Percentiles rank a stretch among this genome's conserved stretches.
phyloP scores from a whole-genome alignment of 345 rosid genomes.

The Camelina hispida region DNA sequence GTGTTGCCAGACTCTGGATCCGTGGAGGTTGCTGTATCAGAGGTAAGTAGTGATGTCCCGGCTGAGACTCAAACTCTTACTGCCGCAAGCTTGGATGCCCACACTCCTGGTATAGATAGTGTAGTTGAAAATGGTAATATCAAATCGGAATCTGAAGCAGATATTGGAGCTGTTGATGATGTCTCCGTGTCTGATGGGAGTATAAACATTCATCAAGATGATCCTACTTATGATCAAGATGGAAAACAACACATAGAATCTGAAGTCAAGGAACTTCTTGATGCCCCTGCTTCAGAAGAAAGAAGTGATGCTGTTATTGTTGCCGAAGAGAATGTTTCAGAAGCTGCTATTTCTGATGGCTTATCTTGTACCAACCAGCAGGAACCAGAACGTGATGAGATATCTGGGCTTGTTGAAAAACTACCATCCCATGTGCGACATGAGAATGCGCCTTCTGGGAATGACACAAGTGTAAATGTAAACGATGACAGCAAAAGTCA shows the following conservation, averaged over 20 bases:
- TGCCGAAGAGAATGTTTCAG: conserved; percentile 39
- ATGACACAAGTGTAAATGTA: conserved; percentile 30
- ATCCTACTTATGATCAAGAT: conserved; percentile 36
- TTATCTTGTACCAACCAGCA: conserved; percentile 43
- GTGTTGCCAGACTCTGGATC: conserved; percentile 36
- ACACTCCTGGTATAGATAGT: conserved; percentile 23
- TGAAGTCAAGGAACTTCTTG: conserved; percentile 39
- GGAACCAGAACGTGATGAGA: conserved; percentile 36
- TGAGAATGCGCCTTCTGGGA: conserved; percentile 39
- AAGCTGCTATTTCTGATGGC: conserved; percentile 36
- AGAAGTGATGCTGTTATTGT: conserved; percentile 31
- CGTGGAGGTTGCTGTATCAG: conserved; percentile 27
- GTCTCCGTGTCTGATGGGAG: conserved; percentile 36
- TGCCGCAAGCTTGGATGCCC: conserved; percentile 29
- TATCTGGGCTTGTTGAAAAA: conserved; percentile 41
- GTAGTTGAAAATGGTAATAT: conserved; percentile 33
- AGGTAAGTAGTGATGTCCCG: conserved; percentile 25
- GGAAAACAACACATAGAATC: conserved; percentile 35
- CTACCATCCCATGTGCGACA: conserved; percentile 31
- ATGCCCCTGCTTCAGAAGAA: conserved; percentile 44
- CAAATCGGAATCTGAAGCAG: conserved; percentile 39
- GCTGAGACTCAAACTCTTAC: conserved; percentile 26
- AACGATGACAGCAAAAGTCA: conserved; percentile 18
- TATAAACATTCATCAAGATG: conserved; percentile 36
- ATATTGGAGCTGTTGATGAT: conserved; percentile 33